phyloP scores from a whole-genome alignment of 768 basidiomycete genomes.

The Collybiopsis luxurians region DNA sequence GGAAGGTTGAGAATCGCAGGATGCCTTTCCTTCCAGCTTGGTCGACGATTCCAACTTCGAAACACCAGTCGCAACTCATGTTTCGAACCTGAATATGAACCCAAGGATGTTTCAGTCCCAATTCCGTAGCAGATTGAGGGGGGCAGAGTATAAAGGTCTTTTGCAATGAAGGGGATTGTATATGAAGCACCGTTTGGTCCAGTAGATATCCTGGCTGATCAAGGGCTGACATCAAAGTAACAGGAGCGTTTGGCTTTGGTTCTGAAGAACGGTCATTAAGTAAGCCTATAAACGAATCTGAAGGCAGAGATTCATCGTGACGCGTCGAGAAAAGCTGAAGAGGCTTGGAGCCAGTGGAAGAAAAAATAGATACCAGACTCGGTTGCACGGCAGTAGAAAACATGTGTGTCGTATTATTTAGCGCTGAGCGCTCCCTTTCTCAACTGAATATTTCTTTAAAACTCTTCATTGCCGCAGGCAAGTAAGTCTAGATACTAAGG shows the following conservation, averaged over 20 bases:
- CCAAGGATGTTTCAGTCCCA: slow-evolving; percentile 71
- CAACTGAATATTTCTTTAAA: no score
- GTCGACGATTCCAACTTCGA: slow-evolving; percentile 76
- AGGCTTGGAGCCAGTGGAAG: slow-evolving; percentile 65
- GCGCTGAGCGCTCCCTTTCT: no score
- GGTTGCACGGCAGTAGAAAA: slow-evolving; percentile 61
- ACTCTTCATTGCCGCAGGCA: no score
- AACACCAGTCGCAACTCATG: slow-evolving; percentile 65
- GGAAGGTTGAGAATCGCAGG: slow-evolving; percentile 75
- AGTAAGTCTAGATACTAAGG: no score
- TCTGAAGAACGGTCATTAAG: slow-evolving; percentile 55
- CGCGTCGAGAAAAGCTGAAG: slow-evolving; percentile 51
- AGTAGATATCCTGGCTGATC: slow-evolving; percentile 33
- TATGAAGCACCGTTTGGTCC: slow-evolving; percentile 69
- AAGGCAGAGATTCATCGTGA: slow-evolving; percentile 46
- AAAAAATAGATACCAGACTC: slow-evolving; percentile 66
- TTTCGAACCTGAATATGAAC: slow-evolving; percentile 73
- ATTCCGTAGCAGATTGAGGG: slow-evolving; percentile 26
- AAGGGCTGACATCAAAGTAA: slow-evolving; percentile 43
- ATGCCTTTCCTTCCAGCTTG: slow-evolving; percentile 54
- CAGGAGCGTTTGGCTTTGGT: slow-evolving; percentile 48
- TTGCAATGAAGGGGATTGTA: slow-evolving; percentile 72
- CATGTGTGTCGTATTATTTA: no score
- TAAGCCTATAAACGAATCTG: slow-evolving; percentile 65
- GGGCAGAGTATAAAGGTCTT: slow-evolving; percentile 71